These are phyloP conservation scores for Trametes hirsuta DNA, from an alignment of 1,284 basidiomycete genomes.

Conservation along the genomic window DNA sequence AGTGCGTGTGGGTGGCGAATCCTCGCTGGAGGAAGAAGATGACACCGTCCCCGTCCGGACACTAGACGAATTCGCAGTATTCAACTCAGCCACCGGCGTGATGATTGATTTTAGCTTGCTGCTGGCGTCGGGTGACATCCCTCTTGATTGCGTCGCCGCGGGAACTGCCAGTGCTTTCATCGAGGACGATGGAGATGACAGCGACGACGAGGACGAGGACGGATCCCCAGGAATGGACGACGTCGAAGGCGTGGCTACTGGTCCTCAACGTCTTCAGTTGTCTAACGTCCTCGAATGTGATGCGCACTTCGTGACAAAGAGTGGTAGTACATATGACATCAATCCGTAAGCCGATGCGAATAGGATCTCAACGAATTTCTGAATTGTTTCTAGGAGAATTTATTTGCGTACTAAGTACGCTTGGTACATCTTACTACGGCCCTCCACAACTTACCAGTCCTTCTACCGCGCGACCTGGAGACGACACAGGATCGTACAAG, in stretches of 20 bases:
- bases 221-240: conserved; percentile 18
- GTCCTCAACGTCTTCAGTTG: conserved; percentile 43
- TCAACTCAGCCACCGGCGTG: conserved; percentile 39
- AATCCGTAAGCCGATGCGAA: conserved; percentile 39
- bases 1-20: conserved; percentile 43
- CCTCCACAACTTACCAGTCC: conserved; percentile 45
- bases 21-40: conserved; percentile 29
- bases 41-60: conserved; percentile 51
- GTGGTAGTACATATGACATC: conserved; percentile 29
- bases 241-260: background rate
- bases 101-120: conserved; percentile 44
- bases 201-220: conserved; percentile 29
- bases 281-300: conserved; percentile 50
- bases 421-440: conserved; percentile 65
- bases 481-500: conserved; percentile 50
- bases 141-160: conserved; percentile 33
- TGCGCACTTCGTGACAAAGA: conserved; percentile 43
- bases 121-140: conserved; percentile 27
- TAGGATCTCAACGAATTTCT: background rate
- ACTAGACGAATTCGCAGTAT: conserved; percentile 55
- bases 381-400: conserved; percentile 36
- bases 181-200: conserved; percentile 27
- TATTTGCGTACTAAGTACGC: conserved; percentile 48
- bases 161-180: conserved; percentile 39
- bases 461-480: conserved; percentile 51